A percentile compares a stretch with the other conserved stretches of the same genome.
phyloP scores from a whole-genome alignment of 192 early-diverging fungal species.

The Gaertneriomyces semiglobifer region DNA sequence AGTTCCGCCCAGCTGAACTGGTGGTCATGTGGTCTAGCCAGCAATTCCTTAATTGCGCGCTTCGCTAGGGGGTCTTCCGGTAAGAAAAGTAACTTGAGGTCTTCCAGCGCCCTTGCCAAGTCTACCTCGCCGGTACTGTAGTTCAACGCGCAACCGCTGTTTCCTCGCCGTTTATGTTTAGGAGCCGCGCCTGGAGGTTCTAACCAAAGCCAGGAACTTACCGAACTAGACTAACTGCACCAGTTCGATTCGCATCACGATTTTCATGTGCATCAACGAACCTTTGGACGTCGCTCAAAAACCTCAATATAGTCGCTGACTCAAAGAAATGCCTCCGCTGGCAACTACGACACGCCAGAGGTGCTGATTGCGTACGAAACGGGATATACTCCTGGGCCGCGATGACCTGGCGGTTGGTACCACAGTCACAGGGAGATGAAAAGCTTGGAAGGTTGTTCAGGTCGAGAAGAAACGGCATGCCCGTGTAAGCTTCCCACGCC shows the following conservation, averaged over 20 bases:
- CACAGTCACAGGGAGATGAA: slow-evolving; percentile 39
- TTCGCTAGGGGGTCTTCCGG: background rate
- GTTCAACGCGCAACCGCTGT: slow-evolving; percentile 10
- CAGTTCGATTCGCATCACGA: too few relatives aligned
- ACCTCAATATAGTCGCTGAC: too few relatives aligned
- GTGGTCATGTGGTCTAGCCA: too few relatives aligned
- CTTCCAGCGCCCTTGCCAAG: background rate
- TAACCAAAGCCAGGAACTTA: too few relatives aligned
- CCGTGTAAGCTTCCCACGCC: slow-evolving; percentile 36
- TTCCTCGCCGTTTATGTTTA: too few relatives aligned
- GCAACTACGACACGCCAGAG: slow-evolving; percentile 19
- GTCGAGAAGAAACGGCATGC: slow-evolving; percentile 33
- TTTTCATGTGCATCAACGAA: too few relatives aligned
- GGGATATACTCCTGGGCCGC: slow-evolving; percentile 27
- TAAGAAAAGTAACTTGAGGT: background rate
- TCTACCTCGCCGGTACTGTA: slow-evolving; percentile 23
- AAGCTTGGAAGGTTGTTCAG: slow-evolving; percentile 21
- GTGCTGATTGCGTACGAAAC: slow-evolving; percentile 35
- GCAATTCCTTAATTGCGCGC: slow-evolving; percentile 5
- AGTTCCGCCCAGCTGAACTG: too few relatives aligned
- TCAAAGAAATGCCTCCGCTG: too few relatives aligned
- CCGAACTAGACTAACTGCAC: too few relatives aligned
- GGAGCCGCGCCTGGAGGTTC: too few relatives aligned
- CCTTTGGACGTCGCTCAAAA: too few relatives aligned
- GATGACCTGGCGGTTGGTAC: slow-evolving; percentile 3